phyloP scores from a whole-genome alignment of 768 basidiomycete genomes.

The Pholiota molesta region DNA sequence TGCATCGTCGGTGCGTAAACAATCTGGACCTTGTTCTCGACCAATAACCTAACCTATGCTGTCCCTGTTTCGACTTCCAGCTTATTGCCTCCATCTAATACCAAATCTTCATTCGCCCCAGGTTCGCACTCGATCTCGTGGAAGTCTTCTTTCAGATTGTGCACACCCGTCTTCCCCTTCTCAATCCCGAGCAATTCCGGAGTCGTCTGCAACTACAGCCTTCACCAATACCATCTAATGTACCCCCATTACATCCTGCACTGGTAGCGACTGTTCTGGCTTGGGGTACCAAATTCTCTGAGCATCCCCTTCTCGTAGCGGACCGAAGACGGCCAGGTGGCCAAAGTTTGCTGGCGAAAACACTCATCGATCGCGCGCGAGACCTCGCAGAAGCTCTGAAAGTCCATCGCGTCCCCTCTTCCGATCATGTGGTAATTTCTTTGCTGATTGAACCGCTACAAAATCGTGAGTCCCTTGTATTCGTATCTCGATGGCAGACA shows the following conservation, averaged over 20 bases:
- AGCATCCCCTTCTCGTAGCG: constrained; percentile 80
- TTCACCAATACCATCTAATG: constrained; percentile 32
- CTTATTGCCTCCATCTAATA: constrained; percentile 21
- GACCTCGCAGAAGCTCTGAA: constrained; percentile 88
- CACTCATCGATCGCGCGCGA: constrained; percentile 78
- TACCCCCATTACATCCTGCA: constrained; percentile 64
- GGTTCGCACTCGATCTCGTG: constrained; percentile 90
- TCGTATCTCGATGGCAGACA: neutral
- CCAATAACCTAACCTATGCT: constrained; percentile 15
- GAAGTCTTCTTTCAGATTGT: constrained; percentile 95
- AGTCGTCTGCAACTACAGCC: constrained; percentile 58
- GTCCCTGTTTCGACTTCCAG: constrained; percentile 15
- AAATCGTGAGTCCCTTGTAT: constrained; percentile 67
- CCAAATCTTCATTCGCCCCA: constrained; percentile 32
- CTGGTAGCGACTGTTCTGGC: constrained; percentile 87
- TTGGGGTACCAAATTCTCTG: constrained; percentile 93
- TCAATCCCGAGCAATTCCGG: constrained; percentile 84
- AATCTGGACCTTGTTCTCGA: constrained; percentile 4
- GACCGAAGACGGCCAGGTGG: constrained; percentile 73
- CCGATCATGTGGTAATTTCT: constrained; percentile 82
- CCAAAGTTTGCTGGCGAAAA: constrained; percentile 77
- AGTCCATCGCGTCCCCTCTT: constrained; percentile 77
- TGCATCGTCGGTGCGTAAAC: constrained; percentile 13
- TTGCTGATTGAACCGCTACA: constrained; percentile 84
- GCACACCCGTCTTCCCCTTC: constrained; percentile 84